These are phyloP conservation scores for Hypericum perforatum DNA, from an alignment of 345 rosid species.

Conservation along the genomic window DNA sequence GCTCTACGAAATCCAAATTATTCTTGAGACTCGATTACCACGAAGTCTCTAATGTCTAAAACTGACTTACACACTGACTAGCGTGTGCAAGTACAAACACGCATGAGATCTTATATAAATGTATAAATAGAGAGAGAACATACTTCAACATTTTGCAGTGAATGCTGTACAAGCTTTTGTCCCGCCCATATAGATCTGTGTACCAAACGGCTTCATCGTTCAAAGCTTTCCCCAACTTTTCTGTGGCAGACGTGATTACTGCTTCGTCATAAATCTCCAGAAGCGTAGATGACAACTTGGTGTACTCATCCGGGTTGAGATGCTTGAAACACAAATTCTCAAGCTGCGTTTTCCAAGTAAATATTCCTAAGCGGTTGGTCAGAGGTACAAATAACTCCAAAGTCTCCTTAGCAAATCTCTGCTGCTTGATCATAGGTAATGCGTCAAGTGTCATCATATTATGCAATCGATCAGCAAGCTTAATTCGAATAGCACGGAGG, in stretches of 20 bases:
- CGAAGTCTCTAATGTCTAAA: too few relatives aligned
- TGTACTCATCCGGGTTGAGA: conserved; percentile 68
- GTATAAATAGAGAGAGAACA: conserved; percentile 16
- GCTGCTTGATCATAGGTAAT: conserved; percentile 62
- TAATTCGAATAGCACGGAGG: conserved; percentile 92
- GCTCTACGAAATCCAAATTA: too few relatives aligned
- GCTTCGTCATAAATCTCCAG: conserved; percentile 67
- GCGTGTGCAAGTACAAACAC: too few relatives aligned
- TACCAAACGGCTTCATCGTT: conserved; percentile 51
- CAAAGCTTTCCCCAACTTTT: conserved; percentile 65
- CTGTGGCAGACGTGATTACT: conserved; percentile 52
- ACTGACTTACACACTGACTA: too few relatives aligned
- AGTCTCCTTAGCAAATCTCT: conserved; percentile 92
- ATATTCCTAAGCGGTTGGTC: conserved; percentile 83
- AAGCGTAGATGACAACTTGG: conserved; percentile 56
- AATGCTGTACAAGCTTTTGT: conserved; percentile 91
- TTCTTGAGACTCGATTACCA: too few relatives aligned
- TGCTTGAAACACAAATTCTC: conserved; percentile 89
- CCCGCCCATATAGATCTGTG: conserved; percentile 63
- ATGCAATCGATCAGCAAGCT: conserved; percentile 92
- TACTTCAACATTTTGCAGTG: conserved; percentile 87
- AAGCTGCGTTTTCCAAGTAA: conserved; percentile 79
- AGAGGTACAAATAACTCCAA: conserved; percentile 80
- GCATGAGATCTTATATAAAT: too few relatives aligned
- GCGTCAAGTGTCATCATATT: conserved; percentile 91